These are phyloP conservation scores for Thelonectria discophora DNA, from an alignment of 2,329 filamentous ascomycete genomes.

Conservation along the genomic window DNA sequence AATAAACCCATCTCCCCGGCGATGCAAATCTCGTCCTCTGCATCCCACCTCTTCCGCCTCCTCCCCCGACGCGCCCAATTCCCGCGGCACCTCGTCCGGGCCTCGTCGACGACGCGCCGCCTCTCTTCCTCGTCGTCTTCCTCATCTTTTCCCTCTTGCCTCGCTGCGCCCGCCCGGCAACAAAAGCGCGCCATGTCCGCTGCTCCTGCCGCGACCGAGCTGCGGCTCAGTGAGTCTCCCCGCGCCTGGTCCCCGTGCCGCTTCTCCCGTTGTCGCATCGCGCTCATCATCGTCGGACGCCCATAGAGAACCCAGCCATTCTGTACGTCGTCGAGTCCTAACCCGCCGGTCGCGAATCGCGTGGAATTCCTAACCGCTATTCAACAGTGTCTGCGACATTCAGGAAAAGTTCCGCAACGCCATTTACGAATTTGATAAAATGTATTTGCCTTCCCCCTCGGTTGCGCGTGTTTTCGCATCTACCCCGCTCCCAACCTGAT, in stretches of 20 bases:
- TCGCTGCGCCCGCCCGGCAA: background rate
- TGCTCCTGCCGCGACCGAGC: conserved; percentile 22
- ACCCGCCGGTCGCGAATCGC: background rate
- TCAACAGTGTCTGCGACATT: conserved; percentile 80
- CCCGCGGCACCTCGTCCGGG: background rate
- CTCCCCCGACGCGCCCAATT: background rate
- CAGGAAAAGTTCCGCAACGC: conserved; percentile 90
- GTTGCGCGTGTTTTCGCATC: background rate
- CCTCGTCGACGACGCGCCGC: background rate
- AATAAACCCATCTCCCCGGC: background rate
- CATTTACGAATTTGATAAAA: conserved; percentile 85
- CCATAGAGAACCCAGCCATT: conserved; percentile 57
- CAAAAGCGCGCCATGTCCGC: conserved; percentile 29
- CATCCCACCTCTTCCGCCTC: background rate
- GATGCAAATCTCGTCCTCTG: background rate
- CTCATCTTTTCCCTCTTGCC: background rate
- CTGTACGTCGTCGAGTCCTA: conserved; percentile 53
- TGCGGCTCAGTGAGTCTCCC: conserved; percentile 49
- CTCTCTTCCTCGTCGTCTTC: background rate
- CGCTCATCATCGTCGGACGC: background rate
- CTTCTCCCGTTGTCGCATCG: background rate
- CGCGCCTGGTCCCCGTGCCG: too few relatives aligned
- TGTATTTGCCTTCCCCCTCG: conserved; percentile 59
- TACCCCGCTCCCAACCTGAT: background rate
- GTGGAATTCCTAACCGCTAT: conserved; percentile 1